Conservation (phyloP, 108 stramenopile species). For the Parietichytrium sp. region DNA sequence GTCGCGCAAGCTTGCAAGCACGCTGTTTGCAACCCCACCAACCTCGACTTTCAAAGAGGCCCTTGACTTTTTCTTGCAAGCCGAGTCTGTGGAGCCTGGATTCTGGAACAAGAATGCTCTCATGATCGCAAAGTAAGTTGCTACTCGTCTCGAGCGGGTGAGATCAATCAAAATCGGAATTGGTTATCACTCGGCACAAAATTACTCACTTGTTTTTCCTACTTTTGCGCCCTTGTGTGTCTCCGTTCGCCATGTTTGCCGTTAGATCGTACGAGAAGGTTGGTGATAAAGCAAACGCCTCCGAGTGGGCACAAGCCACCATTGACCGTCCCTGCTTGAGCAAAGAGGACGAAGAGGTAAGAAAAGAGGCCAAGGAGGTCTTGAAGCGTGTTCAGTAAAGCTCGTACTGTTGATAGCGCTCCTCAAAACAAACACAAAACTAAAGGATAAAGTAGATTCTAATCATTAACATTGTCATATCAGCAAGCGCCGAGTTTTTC, state of each 20-base stretch:
- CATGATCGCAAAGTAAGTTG: constrained; percentile 31
- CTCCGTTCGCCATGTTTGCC: too few species aligned
- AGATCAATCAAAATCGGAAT: too few species aligned
- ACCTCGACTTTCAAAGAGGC: neutral
- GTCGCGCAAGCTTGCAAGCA: neutral
- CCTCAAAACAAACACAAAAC: neutral
- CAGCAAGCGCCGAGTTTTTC: too few species aligned
- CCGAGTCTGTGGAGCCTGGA: constrained; percentile 9
- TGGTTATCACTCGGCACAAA: too few species aligned
- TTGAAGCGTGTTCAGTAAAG: neutral
- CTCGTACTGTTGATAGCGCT: neutral
- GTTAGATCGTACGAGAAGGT: constrained; percentile 33
- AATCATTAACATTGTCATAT: too few species aligned
- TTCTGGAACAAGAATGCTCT: constrained; percentile 40
- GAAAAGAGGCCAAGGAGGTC: constrained; percentile 7
- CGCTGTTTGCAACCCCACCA: neutral
- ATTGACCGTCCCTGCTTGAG: neutral
- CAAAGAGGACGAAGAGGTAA: neutral
- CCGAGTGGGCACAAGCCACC: constrained; percentile 15
- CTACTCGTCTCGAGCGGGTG: too few species aligned
- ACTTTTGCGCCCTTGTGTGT: too few species aligned
- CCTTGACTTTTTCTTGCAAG: neutral
- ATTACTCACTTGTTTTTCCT: too few species aligned
- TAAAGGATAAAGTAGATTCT: neutral
- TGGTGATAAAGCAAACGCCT: neutral